phyloP scores from a whole-genome alignment of 176 grass and related monocot species.

The Zoysia japonica region DNA sequence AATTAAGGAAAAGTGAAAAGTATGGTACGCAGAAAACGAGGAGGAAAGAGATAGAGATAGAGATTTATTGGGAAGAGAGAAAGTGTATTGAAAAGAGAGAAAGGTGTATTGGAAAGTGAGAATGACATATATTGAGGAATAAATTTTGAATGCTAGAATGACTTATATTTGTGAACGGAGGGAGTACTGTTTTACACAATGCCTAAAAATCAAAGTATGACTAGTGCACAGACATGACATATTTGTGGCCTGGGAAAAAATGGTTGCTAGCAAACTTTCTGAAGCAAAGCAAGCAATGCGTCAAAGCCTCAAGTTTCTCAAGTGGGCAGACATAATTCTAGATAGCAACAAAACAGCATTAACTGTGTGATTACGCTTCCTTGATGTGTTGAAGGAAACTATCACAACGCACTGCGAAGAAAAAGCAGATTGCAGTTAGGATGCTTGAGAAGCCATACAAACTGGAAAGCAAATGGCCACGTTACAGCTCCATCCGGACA shows the following conservation, averaged over 20 bases:
- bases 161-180: too few species aligned
- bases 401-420: neutral
- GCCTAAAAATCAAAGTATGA: constrained; percentile 6
- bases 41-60: too few species aligned
- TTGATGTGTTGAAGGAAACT: constrained; percentile 31
- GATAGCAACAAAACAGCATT: neutral
- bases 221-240: neutral
- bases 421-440: neutral
- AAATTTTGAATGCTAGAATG: too few species aligned
- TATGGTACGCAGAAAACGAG: too few species aligned
- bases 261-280: neutral
- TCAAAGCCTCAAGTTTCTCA: constrained; percentile 8
- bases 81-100: too few species aligned
- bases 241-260: neutral
- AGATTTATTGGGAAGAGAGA: too few species aligned
- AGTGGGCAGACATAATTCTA: constrained; percentile 3
- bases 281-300: neutral
- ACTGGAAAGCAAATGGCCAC: neutral
- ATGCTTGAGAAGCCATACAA: neutral
- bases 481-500: neutral
- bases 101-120: too few species aligned
- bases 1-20: too few species aligned
- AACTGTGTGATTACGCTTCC: neutral
- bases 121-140: too few species aligned
- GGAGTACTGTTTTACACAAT: neutral